Base-by-base conservation (phyloP, 2,329 filamentous ascomycete genomes). In the Karstenula rhodostoma region DNA sequence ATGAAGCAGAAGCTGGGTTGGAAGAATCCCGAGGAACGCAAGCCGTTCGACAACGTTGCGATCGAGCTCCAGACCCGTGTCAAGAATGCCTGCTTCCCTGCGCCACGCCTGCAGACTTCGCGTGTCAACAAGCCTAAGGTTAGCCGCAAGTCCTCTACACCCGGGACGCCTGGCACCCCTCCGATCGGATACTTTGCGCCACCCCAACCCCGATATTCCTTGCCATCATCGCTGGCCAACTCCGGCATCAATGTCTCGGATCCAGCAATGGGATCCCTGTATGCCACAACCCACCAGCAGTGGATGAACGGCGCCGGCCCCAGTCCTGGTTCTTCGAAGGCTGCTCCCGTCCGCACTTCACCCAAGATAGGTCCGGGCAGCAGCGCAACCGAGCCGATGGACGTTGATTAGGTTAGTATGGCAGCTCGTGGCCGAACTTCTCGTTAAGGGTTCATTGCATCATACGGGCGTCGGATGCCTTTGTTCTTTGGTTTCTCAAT, bases 1-100 rank as follows among this genome's bases (percentile, higher is more conserved):
- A 74, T 77, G 72, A 78, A 78, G 63, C 70, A 73, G 51, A 75
- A 76, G 58, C 65, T 78, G 49, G 73, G 73, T 19, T 78, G 74
- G 74, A 73, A 64, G 57, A 70, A 66, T 0, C 46, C 70, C 3
- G 73, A 76, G 29, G 67, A 76, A 32, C 73, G 74, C 57, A 76
- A 75, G 55, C 73, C 72, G 1, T 77, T 75, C 54, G 75, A 77
- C 57, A 76, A 67, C 42, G 74, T 76, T 35, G 73, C 74, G 1
- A 62, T 50, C 7, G 75, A 77, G 29, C 71, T 77, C 46, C 75
- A 77, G 55, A 74, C 68, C 7, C 74, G 75, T n/a, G 69, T 77
- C 17, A 75, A 73, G 60, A 75, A 75, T 33, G 74, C 74, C 0
- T 74, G 69, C 57, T 71, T 68, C 42, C 73, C 72, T 8, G 68